Evolutionary conservation across 371 early-diverging fungal genomes (phyloP), one percentile per base, ranked within the genome.

Genomic region (Umbelopsis sp.): DNA sequence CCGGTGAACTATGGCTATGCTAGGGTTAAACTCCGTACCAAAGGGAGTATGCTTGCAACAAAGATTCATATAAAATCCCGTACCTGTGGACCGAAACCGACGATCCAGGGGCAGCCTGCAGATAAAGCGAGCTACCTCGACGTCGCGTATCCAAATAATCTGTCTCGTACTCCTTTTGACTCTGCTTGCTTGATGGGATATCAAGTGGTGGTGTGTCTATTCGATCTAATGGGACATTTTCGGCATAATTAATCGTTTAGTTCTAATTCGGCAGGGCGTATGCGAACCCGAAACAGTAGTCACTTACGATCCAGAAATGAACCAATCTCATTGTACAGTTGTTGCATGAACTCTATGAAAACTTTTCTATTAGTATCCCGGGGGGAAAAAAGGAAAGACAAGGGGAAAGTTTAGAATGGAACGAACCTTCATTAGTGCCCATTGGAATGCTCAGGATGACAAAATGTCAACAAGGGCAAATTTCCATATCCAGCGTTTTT

Each of bases 391-490:
- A 12, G 25, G 18, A 57, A 57, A 35, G 35, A 14, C 11, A 57
- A 37, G 35, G 18, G 35, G n/a, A 29, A 57, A 57, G 57, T 57
- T 57, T 57, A 35, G 32, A 57, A 57, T 35, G 35, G 35, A 35
- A 10, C 57, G n/a, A 57, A 57, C 57, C 57, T 57, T 57, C 57
- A 57, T 57, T 57, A 57, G 57, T 57, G 57, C 35, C 14, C 57
- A 57, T 57, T 57, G 57, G 35, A 88, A 93, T 74, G 95, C 94
- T 1, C 96, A 8, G 96, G 96, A 37, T 95, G 96, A 29, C 96
- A 96, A 72, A 96, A 96, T 74, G 97, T 96, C 46, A 96, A 96
- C 85, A 95, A 95, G 86, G 88, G 91, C 84, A 69, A 67, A 50
- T 63, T 11, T 25, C 16, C 24, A 37, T 24, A 45, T 14, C 32